Base-by-base conservation (phyloP, 2,329 filamentous ascomycete species). In the Talaromyces atroroseus region DNA sequence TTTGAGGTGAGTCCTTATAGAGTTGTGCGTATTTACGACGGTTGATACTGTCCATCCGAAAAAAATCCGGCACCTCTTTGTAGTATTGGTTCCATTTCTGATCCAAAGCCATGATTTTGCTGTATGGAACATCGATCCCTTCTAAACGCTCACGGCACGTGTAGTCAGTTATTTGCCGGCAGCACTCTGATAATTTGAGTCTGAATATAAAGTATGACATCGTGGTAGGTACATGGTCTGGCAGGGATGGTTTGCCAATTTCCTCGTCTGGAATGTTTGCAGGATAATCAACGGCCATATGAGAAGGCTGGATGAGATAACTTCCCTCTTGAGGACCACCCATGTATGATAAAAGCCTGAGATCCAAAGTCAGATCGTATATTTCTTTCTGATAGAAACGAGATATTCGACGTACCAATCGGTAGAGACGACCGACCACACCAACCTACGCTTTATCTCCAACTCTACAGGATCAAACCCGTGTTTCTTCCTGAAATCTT, bases 171-270 rank as follows among this genome's bases (percentile, higher is more conserved):
- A 78, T 68, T 7, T 68, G 64, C 2, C 76, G 71, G 46, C 73
- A 76, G 3, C 74, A 61, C 34, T 70, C 65, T 14, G 71, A 71
- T 10, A 79, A 61, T 26, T 68, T 70, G n/a, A 77, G 65, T 0
- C 77, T 71, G 34, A 73, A 66, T 5, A 78, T 62, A 23, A 71
- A 74, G 56, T 77, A 80, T 6, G 74, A 74, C 73, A 77, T 78
- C 12, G 65, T 63, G 0, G 76, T 78, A 8, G 75, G 74, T 14
- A 70, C 65, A 2, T 66, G 65, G 0, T 68, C 51, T 1, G 75
- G 69, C 18, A 61, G 58, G 5, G 65, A 60, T 18, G n/a, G 51
- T 32, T 23, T 50, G 23, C 58, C 58, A 2, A 79, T 65, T 5
- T 73, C 68, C 1, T 67, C 64, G 47, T 78, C 74, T 23, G 74